Conservation (phyloP, 768 basidiomycete genomes). For the Lentinula detonsa region DNA sequence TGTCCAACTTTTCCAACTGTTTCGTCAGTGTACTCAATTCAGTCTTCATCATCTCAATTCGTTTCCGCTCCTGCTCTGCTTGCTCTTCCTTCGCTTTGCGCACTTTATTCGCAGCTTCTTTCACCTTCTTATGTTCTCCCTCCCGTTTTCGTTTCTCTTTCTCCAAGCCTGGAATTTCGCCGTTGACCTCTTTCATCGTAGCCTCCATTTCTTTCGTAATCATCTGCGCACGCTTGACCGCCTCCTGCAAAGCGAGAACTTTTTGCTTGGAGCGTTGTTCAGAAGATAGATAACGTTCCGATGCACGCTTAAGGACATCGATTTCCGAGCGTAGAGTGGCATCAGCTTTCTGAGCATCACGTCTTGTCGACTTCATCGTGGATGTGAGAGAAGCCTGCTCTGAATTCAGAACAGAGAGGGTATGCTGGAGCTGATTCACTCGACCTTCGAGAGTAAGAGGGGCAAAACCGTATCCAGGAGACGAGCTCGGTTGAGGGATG, state of each 20-base stretch:
- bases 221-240: slow-evolving; percentile 71
- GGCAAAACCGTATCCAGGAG: slow-evolving; percentile 14
- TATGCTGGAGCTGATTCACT: slow-evolving; percentile 56
- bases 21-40: slow-evolving; percentile 53
- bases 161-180: slow-evolving; percentile 34
- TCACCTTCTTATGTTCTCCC: slow-evolving; percentile 33
- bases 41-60: slow-evolving; percentile 45
- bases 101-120: slow-evolving; percentile 18
- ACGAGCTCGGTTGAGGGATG: slow-evolving; percentile 15
- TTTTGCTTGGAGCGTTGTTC: slow-evolving; percentile 86
- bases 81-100: slow-evolving; percentile 16
- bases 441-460: slow-evolving; percentile 62
- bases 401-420: slow-evolving; percentile 51
- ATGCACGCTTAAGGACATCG: slow-evolving; percentile 73
- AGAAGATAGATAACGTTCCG: slow-evolving; percentile 68
- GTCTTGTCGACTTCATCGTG: slow-evolving; percentile 70
- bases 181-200: slow-evolving; percentile 40
- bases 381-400: slow-evolving; percentile 66
- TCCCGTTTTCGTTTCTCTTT: slow-evolving; percentile 34
- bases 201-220: slow-evolving; percentile 43
- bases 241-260: slow-evolving; percentile 82
- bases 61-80: slow-evolving; percentile 46
- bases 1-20: slow-evolving; percentile 61
- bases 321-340: slow-evolving; percentile 80
- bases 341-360: slow-evolving; percentile 80